These are phyloP conservation scores for Decorospora gaudefroyi DNA, from an alignment of 2,329 filamentous ascomycete species.

Conservation along the genomic window DNA sequence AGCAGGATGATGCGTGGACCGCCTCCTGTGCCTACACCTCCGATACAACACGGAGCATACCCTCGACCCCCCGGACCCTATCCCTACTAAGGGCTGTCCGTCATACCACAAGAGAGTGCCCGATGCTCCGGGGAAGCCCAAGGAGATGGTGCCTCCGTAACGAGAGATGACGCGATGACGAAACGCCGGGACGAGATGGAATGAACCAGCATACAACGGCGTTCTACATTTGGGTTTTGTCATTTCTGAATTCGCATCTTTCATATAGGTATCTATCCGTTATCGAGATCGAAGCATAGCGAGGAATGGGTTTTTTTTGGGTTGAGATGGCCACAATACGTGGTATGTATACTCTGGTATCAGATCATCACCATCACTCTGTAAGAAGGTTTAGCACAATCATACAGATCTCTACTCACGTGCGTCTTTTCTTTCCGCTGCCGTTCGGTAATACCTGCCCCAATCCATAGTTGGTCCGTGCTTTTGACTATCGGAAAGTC, in stretches of 20 bases:
- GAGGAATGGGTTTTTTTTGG: slow-evolving; percentile 24
- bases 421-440: too few relatives aligned
- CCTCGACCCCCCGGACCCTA: slow-evolving; percentile 33
- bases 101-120: too few relatives aligned
- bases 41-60: slow-evolving; percentile 37
- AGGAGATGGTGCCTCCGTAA: background rate
- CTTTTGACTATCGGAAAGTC: slow-evolving; percentile 10
- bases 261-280: slow-evolving; percentile 8
- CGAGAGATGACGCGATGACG: background rate
- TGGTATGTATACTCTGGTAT: too few relatives aligned
- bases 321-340: background rate
- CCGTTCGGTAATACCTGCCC: too few relatives aligned
- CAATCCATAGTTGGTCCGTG: slow-evolving; percentile 9
- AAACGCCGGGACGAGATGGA: background rate
- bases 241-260: slow-evolving; percentile 10
- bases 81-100: slow-evolving; percentile 12
- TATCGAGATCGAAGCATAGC: slow-evolving; percentile 35
- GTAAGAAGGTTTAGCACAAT: background rate
- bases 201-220: slow-evolving; percentile 16
- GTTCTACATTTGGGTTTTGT: background rate
- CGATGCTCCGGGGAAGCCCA: too few relatives aligned
- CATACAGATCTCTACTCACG: too few relatives aligned
- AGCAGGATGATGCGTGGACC: slow-evolving; percentile 36
- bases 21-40: slow-evolving; percentile 44
- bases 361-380: too few relatives aligned